phyloP scores from a whole-genome alignment of 2,329 filamentous ascomycete genomes.

The Bipolaris gigantea region DNA sequence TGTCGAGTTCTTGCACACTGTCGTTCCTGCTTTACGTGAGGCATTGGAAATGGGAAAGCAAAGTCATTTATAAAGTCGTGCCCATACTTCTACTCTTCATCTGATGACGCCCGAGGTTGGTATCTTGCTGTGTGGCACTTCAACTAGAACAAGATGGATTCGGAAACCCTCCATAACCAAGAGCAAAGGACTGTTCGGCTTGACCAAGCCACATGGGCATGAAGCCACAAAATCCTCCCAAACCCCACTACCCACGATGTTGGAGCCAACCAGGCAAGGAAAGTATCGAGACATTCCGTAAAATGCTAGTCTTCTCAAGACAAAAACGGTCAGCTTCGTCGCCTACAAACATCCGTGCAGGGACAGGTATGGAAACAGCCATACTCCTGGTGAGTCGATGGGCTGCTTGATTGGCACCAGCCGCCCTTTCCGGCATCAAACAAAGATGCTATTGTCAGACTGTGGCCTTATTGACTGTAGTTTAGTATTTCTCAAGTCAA shows the following conservation, averaged over 20 bases:
- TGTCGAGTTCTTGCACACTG: conserved; percentile 17
- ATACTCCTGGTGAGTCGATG: conserved; percentile 3
- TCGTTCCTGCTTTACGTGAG: conserved; percentile 18
- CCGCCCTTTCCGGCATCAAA: conserved; percentile 17
- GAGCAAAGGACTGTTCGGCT: neutral
- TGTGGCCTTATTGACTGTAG: neutral
- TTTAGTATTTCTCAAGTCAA: neutral
- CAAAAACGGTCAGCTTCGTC: conserved; percentile 12
- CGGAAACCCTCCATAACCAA: neutral
- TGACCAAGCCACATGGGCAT: conserved; percentile 21
- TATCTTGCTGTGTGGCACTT: neutral
- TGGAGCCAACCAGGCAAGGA: conserved; percentile 12
- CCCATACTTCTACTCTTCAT: neutral
- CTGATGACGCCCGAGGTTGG: neutral
- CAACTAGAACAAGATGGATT: neutral
- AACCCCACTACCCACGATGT: neutral
- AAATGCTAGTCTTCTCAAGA: conserved; percentile 12
- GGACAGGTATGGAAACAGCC: neutral
- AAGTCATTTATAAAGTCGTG: conserved; percentile 19
- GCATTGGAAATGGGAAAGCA: neutral
- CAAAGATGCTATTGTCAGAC: conserved; percentile 19
- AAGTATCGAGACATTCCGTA: conserved; percentile 9
- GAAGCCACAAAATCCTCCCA: conserved; percentile 1
- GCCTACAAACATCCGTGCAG: neutral
- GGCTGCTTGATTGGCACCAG: conserved; percentile 10